Evolutionary conservation across 371 early-diverging fungal genomes (phyloP).

Genomic region (Rhizomucor miehei): DNA sequence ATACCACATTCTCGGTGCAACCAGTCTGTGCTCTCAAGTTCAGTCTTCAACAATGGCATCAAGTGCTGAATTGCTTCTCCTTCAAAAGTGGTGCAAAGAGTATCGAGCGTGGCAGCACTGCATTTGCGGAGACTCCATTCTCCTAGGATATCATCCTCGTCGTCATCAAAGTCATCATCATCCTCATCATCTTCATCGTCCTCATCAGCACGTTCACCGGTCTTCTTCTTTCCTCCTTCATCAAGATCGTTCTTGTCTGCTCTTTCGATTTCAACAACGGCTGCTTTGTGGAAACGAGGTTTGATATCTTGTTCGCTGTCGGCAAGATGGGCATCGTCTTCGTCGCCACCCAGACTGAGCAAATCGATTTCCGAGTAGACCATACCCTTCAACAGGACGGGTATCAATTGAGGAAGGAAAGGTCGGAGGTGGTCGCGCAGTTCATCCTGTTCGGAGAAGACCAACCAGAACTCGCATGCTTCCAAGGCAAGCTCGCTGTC

Average conservation of each 20-base stretch:
- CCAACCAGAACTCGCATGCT: constrained; percentile 97
- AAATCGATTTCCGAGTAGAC: constrained; percentile 92
- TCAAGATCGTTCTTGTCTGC: constrained; percentile 37
- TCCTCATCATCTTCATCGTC: constrained; percentile 72
- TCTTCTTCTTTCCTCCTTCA: constrained; percentile 21
- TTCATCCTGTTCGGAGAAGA: constrained; percentile 89
- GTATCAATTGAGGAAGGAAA: constrained; percentile 78
- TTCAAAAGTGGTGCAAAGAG: constrained; percentile 84
- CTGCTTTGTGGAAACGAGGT: constrained; percentile 88
- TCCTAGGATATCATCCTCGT: constrained; percentile 83
- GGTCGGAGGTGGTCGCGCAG: constrained; percentile 77
- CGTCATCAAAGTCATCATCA: constrained; percentile 80
- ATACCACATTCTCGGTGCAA: constrained; percentile 91
- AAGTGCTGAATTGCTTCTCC: constrained; percentile 76
- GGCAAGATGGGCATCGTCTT: constrained; percentile 82
- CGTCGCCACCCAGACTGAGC: constrained; percentile 70
- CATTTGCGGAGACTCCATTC: constrained; percentile 98
- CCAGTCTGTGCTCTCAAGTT: constrained; percentile 85
- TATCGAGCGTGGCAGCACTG: constrained; percentile 94
- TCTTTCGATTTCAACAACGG: constrained; percentile 69
- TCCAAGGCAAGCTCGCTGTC: constrained; percentile 87
- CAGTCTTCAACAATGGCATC: constrained; percentile 82
- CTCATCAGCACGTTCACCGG: constrained; percentile 16
- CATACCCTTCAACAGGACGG: constrained; percentile 91
- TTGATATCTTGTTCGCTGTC: constrained; percentile 89